Conservation (phyloP, 257 asterid species). For the Nicotiana obtusifolia region DNA sequence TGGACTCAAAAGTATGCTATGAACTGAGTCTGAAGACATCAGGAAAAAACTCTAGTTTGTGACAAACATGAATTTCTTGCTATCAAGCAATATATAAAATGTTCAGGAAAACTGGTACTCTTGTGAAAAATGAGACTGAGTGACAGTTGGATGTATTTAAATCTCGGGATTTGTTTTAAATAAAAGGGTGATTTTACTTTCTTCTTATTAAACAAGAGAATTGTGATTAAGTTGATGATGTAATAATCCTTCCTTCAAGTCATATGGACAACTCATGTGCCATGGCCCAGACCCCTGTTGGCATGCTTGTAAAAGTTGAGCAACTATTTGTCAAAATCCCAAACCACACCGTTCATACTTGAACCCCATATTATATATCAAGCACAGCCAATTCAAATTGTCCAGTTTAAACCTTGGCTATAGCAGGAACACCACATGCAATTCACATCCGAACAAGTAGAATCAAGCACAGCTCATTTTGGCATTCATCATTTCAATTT, state of each 20-base stretch:
- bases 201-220: neutral
- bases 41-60: neutral
- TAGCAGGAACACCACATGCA: too few relatives aligned
- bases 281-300: neutral
- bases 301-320: neutral
- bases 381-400: too few relatives aligned
- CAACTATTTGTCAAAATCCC: neutral
- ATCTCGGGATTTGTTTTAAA: neutral
- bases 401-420: too few relatives aligned
- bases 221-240: neutral
- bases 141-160: neutral
- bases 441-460: too few relatives aligned
- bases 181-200: neutral
- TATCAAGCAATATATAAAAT: neutral
- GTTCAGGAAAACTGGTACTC: neutral
- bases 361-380: too few relatives aligned
- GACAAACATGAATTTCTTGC: neutral
- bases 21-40: slow-evolving; percentile 26
- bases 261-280: neutral
- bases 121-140: neutral
- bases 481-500: neutral
- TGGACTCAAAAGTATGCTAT: slow-evolving; percentile 92
- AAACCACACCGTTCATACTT: too few relatives aligned
- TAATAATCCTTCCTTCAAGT: neutral
- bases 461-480: too few relatives aligned